Evolutionary conservation across 179 eudicot species (phyloP).

Genomic region (Silene noctiflora): DNA sequence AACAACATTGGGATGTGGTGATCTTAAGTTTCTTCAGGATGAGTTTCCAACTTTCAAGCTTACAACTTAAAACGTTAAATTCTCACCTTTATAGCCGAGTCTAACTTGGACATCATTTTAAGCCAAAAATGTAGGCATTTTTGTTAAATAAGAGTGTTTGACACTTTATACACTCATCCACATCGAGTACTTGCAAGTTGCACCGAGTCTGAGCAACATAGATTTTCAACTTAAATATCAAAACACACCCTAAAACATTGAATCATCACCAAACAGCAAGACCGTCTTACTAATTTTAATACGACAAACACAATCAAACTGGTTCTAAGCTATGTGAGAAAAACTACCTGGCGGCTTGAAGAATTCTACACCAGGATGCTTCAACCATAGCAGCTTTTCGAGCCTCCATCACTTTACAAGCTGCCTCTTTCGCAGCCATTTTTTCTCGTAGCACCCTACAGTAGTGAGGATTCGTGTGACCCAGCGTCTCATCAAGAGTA

Average conservation of each 20-base stretch:
- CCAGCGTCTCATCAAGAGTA: constrained; percentile 87
- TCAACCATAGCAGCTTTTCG: constrained; percentile 95
- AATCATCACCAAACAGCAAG: neutral
- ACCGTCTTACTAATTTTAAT: neutral
- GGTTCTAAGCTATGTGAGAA: neutral
- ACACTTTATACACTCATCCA: too few relatives aligned
- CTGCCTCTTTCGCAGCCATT: constrained; percentile 84
- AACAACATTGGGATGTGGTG: neutral
- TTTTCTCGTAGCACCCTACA: constrained; percentile 78
- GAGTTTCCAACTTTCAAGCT: too few relatives aligned
- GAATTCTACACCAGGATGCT: constrained; percentile 96
- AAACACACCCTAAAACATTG: neutral
- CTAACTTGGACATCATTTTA: neutral
- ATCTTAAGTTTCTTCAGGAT: too few relatives aligned
- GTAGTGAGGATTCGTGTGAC: constrained; percentile 87
- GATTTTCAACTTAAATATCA: neutral
- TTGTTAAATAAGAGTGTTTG: neutral
- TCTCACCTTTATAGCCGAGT: too few relatives aligned
- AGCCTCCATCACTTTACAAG: constrained; percentile 76
- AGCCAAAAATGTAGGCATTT: neutral
- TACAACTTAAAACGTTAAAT: too few relatives aligned
- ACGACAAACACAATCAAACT: neutral
- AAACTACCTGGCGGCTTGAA: constrained; percentile 70
- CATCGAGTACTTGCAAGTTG: too few relatives aligned
- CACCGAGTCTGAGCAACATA: neutral